Conservation (phyloP, 1,139 yeast species). For the Hanseniaspora gamundiae region DNA sequence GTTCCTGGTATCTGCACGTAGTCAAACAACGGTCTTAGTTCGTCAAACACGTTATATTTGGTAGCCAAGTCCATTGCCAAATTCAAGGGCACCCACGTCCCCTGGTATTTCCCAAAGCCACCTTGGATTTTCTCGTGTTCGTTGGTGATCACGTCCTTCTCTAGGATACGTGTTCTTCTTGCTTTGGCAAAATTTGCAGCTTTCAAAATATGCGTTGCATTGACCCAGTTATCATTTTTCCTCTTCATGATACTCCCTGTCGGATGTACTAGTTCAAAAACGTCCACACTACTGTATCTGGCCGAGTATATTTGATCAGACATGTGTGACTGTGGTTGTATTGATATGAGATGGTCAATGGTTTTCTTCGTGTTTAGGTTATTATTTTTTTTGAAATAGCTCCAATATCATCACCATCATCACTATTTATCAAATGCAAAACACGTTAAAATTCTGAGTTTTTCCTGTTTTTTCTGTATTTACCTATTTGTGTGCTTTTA, state of each 20-base stretch:
- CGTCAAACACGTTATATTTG: conserved; percentile 59
- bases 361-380: too few species aligned
- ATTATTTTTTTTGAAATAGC: neutral
- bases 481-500: neutral
- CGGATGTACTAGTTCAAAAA: conserved; percentile 70
- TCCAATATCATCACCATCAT: too few species aligned
- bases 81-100: conserved; percentile 88
- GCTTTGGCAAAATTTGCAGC: conserved; percentile 94
- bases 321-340: neutral
- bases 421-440: neutral
- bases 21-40: conserved; percentile 57
- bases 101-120: conserved; percentile 94
- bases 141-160: conserved; percentile 81
- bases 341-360: neutral
- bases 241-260: conserved; percentile 91
- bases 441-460: neutral
- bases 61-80: conserved; percentile 46
- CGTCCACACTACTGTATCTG: conserved; percentile 78
- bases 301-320: conserved; percentile 49
- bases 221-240: conserved; percentile 84
- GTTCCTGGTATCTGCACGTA: conserved; percentile 47
- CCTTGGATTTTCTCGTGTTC: conserved; percentile 91
- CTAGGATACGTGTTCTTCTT: conserved; percentile 80
- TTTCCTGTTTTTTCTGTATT: neutral
- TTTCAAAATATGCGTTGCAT: conserved; percentile 93